A percentile compares a stretch with the other conserved stretches of the same genome.
phyloP scores from a whole-genome alignment of 768 basidiomycete genomes.

The Sarcodon sp. region DNA sequence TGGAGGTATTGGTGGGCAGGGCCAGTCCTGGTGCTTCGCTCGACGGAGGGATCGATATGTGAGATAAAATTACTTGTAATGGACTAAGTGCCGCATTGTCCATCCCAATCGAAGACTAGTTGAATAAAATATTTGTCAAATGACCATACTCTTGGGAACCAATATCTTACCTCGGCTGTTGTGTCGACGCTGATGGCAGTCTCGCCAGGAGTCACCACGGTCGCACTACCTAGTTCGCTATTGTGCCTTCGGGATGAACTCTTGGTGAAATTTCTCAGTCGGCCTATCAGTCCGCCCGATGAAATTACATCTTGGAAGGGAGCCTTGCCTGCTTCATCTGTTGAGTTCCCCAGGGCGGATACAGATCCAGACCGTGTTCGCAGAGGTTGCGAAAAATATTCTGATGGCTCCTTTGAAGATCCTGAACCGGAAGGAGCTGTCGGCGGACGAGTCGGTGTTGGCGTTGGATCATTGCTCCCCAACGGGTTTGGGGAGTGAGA shows the following conservation, averaged over 20 bases:
- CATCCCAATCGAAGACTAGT: too few relatives aligned
- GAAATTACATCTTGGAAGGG: background rate
- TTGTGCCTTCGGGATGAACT: background rate
- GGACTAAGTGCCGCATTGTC: constrained; percentile 28
- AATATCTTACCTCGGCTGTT: too few relatives aligned
- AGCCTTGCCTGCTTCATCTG: background rate
- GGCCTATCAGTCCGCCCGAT: background rate
- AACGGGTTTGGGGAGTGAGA: background rate
- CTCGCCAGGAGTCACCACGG: background rate
- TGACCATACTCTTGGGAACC: too few relatives aligned
- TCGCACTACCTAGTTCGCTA: background rate
- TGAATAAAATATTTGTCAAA: too few relatives aligned
- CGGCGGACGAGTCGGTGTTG: background rate
- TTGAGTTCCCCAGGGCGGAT: background rate
- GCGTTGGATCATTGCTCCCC: background rate
- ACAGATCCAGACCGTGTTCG: background rate
- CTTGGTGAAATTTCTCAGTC: background rate
- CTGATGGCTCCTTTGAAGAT: background rate
- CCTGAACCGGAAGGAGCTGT: background rate
- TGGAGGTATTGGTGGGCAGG: constrained; percentile 43
- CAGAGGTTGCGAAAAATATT: background rate
- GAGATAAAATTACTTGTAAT: constrained; percentile 39
- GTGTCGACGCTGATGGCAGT: too few relatives aligned
- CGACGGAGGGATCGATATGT: constrained; percentile 56
- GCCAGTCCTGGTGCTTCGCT: constrained; percentile 58